Evolutionary conservation across 1,284 basidiomycete genomes (phyloP), one percentile per base, ranked within the genome.

Genomic region (Trametes polyzona): DNA sequence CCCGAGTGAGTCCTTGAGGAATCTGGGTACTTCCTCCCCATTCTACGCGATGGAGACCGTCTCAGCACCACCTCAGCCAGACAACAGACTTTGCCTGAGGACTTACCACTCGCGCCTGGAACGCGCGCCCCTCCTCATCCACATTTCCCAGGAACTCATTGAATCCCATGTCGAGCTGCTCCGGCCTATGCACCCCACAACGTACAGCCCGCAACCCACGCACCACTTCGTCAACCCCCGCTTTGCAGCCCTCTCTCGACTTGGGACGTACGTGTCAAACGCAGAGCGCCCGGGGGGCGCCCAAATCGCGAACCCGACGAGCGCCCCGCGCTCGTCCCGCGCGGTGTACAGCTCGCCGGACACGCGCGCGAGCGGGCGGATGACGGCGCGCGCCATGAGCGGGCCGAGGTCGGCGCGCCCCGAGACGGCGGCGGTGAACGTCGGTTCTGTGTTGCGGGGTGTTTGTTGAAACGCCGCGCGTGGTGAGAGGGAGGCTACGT

Each of bases 271-370:
- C 58, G 53, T 52, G 24, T 24, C 37, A 29, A 57, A 54, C 12
- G 50, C 33, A 12, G 43, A 21, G 9, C 57, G n/a, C 2, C 55
- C 58, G 1, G 58, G 54, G 1, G 33, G 44, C 11, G 52, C 17
- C 47, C 50, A 61, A 0, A 51, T 7, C 27, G 51, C 47, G 26
- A 55, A 61, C 10, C 59, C 59, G 29, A 58, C 43, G 37, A 61
- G 48, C 17, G 14, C 37, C 10, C 52, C 56, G 5, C 46, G 37
- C 41, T 52, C 56, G 30, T 61, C 49, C 23, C 29, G 39, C 2
- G 60, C 60, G 24, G 50, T 52, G 49, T 56, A 62, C 46, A 58
- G 44, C 23, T 62, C 60, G 10, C 57, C 49, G 11, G 39, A 24
- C 23, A 41, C 39, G 37, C 24, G 35, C 23, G 41, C 55, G 39